Conservation (phyloP, 805 yeast species). For the Lipomyces kockii region DNA sequence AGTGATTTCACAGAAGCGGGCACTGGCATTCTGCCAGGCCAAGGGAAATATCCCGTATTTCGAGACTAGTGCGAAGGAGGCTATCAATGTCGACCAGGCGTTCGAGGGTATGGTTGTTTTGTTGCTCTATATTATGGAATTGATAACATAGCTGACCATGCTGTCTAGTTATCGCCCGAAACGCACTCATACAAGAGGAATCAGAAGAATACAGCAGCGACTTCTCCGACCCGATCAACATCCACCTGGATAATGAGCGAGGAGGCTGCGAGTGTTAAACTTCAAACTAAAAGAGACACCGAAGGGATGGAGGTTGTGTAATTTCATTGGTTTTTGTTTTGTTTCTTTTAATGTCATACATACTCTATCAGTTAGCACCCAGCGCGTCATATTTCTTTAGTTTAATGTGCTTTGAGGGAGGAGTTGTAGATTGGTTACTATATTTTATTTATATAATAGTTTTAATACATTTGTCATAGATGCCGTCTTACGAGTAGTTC, state of each 20-base stretch:
- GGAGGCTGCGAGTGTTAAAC: conserved; percentile 74
- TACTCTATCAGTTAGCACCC: neutral
- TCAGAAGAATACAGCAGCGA: conserved; percentile 90
- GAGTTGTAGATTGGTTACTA: conserved; percentile 21
- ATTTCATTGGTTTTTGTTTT: conserved; percentile 7
- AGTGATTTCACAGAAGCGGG: conserved; percentile 63
- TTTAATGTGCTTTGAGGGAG: conserved; percentile 10
- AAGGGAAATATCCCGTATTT: conserved; percentile 86
- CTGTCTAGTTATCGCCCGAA: conserved; percentile 70
- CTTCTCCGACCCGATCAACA: conserved; percentile 94
- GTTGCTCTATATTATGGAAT: neutral
- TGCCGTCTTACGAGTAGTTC: neutral
- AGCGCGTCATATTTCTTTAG: conserved; percentile 3
- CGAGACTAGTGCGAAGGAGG: conserved; percentile 97
- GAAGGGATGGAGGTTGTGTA: neutral
- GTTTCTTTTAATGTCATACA: neutral
- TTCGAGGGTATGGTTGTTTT: conserved; percentile 60
- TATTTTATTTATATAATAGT: conserved; percentile 1
- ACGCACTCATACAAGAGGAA: conserved; percentile 94
- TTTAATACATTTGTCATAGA: conserved; percentile 6
- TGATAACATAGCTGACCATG: neutral
- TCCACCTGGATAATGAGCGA: conserved; percentile 82
- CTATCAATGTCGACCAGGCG: conserved; percentile 92
- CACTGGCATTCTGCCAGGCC: conserved; percentile 64
- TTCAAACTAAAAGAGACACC: neutral